A percentile compares a stretch with the other conserved stretches of the same genome.
phyloP scores from a whole-genome alignment of 75 land plant species.

The Isoetes taiwanensis region DNA sequence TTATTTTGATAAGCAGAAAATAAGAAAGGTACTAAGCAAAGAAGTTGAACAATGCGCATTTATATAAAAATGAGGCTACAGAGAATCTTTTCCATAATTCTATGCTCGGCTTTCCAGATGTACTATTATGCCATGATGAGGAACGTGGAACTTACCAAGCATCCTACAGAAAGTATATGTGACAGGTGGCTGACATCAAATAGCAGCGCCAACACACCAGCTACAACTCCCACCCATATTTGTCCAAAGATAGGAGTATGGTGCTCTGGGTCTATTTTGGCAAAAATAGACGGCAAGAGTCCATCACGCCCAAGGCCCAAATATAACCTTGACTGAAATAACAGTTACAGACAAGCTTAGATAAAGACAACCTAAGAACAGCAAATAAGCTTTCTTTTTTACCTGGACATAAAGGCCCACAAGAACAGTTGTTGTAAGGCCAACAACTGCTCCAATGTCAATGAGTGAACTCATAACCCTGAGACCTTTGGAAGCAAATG shows the following conservation, averaged over 20 bases:
- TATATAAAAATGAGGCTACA: too few species aligned
- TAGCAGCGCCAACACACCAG: slow-evolving; percentile 60
- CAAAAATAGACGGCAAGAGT: slow-evolving; percentile 69
- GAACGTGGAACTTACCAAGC: slow-evolving; percentile 62
- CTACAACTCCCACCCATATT: slow-evolving; percentile 82
- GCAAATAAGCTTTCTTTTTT: not conserved
- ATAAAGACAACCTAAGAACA: not conserved
- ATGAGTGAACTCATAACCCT: slow-evolving; percentile 56
- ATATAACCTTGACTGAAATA: slow-evolving; percentile 74
- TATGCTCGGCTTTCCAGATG: too few species aligned
- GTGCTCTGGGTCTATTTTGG: slow-evolving; percentile 42
- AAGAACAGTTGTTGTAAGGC: slow-evolving; percentile 84
- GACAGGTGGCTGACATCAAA: slow-evolving; percentile 75
- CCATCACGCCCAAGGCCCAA: slow-evolving; percentile 97
- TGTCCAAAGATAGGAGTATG: slow-evolving; percentile 84
- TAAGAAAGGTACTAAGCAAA: not conserved
- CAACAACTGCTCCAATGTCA: slow-evolving; percentile 82
- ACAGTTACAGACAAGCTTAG: not conserved
- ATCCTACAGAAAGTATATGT: slow-evolving; percentile 92
- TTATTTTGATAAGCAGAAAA: not conserved
- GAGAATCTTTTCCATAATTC: too few species aligned
- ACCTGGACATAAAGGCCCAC: slow-evolving; percentile 99
- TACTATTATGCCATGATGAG: too few species aligned
- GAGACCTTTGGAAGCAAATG: slow-evolving; percentile 58
- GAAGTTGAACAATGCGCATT: too few species aligned